phyloP scores from a whole-genome alignment of 169 alveolate genomes.

The Fabrea salina region DNA sequence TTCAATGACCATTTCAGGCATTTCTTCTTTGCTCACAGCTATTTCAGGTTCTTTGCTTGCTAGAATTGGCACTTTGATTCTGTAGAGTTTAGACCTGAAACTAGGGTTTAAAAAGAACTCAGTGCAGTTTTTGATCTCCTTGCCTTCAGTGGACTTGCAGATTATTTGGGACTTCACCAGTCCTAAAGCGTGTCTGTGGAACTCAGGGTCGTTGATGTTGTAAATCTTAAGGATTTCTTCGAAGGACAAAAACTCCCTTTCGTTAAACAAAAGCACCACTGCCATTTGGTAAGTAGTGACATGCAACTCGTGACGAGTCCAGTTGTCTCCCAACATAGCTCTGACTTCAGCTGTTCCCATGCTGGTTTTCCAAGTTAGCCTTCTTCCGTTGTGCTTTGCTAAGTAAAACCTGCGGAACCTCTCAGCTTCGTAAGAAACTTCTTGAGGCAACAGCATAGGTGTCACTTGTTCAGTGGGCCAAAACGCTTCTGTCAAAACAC shows the following conservation, averaged over 20 bases:
- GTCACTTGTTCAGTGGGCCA: constrained; percentile 55
- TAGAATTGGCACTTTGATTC: constrained; percentile 41
- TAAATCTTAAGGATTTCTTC: background rate
- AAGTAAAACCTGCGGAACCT: constrained; percentile 48
- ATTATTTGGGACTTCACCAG: constrained; percentile 37
- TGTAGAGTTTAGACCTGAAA: constrained; percentile 40
- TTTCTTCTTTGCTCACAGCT: constrained; percentile 10
- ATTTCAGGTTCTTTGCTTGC: constrained; percentile 24
- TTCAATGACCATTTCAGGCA: constrained; percentile 52
- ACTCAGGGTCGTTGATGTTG: constrained; percentile 18
- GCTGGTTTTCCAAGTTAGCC: constrained; percentile 49
- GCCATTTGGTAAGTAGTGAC: constrained; percentile 45
- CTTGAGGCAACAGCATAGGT: constrained; percentile 34
- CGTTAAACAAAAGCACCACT: constrained; percentile 34
- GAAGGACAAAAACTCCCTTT: background rate
- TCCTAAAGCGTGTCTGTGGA: constrained; percentile 40
- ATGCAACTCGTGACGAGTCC: constrained; percentile 41
- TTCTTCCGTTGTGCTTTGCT: constrained; percentile 57
- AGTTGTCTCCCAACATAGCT: constrained; percentile 44
- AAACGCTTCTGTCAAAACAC: constrained; percentile 58
- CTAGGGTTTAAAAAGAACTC: constrained; percentile 28
- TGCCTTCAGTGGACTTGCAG: constrained; percentile 26
- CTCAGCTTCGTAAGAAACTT: background rate
- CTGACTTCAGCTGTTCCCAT: constrained; percentile 56
- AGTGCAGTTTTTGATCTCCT: constrained; percentile 29